Conservation (phyloP, 2,329 filamentous ascomycete genomes). For the Talaromyces amestolkiae region DNA sequence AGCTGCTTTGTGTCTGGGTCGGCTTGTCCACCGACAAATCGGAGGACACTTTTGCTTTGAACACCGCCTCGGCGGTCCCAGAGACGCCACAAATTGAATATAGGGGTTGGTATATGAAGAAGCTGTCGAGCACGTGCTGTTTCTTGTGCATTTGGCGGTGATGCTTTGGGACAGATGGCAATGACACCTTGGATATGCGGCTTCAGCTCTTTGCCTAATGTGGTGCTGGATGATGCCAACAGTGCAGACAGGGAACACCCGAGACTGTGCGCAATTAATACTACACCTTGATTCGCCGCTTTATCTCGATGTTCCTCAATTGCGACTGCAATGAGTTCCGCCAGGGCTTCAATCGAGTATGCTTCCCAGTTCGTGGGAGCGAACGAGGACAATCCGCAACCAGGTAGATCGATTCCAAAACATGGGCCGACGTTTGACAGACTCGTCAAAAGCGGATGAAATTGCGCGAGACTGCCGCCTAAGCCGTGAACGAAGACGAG, state of each 20-base stretch:
- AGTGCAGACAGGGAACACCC: slow-evolving; percentile 75
- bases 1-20: slow-evolving; percentile 42
- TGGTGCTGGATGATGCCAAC: slow-evolving; percentile 62
- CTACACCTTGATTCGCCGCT: slow-evolving; percentile 64
- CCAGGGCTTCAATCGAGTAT: slow-evolving; percentile 73
- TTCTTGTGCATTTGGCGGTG: slow-evolving; percentile 57
- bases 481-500: slow-evolving; percentile 90
- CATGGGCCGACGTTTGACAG: slow-evolving; percentile 80
- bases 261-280: slow-evolving; percentile 87
- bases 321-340: slow-evolving; percentile 69
- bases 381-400: slow-evolving; percentile 80
- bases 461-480: slow-evolving; percentile 88
- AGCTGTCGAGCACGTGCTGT: slow-evolving; percentile 55
- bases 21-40: slow-evolving; percentile 59
- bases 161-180: slow-evolving; percentile 74
- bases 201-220: slow-evolving; percentile 54
- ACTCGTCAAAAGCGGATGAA: slow-evolving; percentile 75
- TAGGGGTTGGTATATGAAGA: slow-evolving; percentile 61
- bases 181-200: slow-evolving; percentile 71
- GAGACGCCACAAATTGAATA: slow-evolving; percentile 73
- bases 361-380: slow-evolving; percentile 69
- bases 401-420: slow-evolving; percentile 83
- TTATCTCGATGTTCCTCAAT: slow-evolving; percentile 71
- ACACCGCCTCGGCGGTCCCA: slow-evolving; percentile 78
- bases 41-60: slow-evolving; percentile 72